Conservation (phyloP, 805 yeast species). For the Candida sanyiensis region DNA sequence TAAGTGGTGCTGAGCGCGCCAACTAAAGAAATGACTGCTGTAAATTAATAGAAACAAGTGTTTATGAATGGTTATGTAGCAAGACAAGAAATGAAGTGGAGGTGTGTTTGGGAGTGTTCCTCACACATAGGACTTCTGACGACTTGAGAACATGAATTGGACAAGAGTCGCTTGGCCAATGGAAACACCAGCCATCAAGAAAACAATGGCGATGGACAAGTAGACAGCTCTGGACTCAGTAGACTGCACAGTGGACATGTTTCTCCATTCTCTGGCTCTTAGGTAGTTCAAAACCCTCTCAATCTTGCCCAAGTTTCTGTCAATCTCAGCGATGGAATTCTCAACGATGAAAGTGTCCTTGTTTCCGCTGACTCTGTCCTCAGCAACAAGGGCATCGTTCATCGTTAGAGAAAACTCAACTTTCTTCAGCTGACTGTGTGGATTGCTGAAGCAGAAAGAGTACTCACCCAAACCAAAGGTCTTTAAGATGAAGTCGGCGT, state of each 20-base stretch:
- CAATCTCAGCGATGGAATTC: slow-evolving; percentile 51
- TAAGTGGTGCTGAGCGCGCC: slow-evolving; percentile 83
- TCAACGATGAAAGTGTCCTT: slow-evolving; percentile 48
- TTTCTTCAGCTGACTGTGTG: slow-evolving; percentile 58
- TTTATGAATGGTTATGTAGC: background rate
- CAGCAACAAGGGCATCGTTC: slow-evolving; percentile 34
- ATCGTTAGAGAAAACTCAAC: slow-evolving; percentile 55
- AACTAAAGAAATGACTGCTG: slow-evolving; percentile 11
- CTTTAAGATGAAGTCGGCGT: slow-evolving; percentile 54
- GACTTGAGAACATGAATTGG: slow-evolving; percentile 66
- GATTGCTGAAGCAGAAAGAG: slow-evolving; percentile 60
- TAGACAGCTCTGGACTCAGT: slow-evolving; percentile 76
- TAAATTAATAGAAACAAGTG: slow-evolving; percentile 25
- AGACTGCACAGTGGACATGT: slow-evolving; percentile 82
- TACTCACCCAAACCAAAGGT: slow-evolving; percentile 58
- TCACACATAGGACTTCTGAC: slow-evolving; percentile 36
- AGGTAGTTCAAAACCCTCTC: slow-evolving; percentile 70
- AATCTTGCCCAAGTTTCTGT: slow-evolving; percentile 51
- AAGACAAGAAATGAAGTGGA: background rate
- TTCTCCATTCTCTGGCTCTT: slow-evolving; percentile 95
- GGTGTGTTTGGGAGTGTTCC: background rate
- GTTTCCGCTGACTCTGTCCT: slow-evolving; percentile 33
- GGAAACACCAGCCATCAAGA: slow-evolving; percentile 73
- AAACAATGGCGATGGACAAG: slow-evolving; percentile 65
- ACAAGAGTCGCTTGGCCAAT: slow-evolving; percentile 73